These are phyloP conservation scores for Arxiozyma bovina DNA, from an alignment of 1,139 yeast genomes.

Conservation along the genomic window DNA sequence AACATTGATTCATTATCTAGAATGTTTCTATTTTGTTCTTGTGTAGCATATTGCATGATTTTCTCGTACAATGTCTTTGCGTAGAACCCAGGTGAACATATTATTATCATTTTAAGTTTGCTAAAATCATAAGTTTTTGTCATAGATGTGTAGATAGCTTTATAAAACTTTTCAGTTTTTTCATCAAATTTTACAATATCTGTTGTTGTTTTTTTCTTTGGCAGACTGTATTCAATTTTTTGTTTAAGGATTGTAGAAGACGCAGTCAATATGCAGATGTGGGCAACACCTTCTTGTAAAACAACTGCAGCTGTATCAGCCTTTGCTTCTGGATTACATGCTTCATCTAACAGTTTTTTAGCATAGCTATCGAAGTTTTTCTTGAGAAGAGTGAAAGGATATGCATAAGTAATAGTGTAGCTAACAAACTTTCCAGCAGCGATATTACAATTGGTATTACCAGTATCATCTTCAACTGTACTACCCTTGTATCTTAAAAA, in stretches of 20 bases:
- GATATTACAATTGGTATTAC: slow-evolving; percentile 41
- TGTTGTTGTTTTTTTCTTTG: slow-evolving; percentile 73
- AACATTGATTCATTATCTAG: slow-evolving; percentile 59
- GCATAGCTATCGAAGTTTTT: slow-evolving; percentile 75
- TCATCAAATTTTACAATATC: slow-evolving; percentile 76
- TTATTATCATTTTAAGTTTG: slow-evolving; percentile 62
- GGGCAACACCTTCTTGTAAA: slow-evolving; percentile 90
- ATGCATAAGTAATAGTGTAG: slow-evolving; percentile 65
- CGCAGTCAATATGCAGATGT: slow-evolving; percentile 80
- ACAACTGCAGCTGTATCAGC: slow-evolving; percentile 95
- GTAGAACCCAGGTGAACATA: slow-evolving; percentile 91
- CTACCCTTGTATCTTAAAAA: slow-evolving; percentile 74
- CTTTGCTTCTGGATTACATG: slow-evolving; percentile 66
- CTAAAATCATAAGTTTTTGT: slow-evolving; percentile 58
- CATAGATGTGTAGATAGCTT: slow-evolving; percentile 55
- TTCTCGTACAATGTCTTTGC: slow-evolving; percentile 59
- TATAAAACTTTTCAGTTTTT: slow-evolving; percentile 63
- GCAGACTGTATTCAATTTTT: slow-evolving; percentile 75
- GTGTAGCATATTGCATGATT: slow-evolving; percentile 47
- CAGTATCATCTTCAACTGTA: slow-evolving; percentile 54
- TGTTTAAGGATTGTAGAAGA: slow-evolving; percentile 76
- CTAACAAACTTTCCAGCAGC: slow-evolving; percentile 85
- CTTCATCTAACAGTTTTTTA: slow-evolving; percentile 53
- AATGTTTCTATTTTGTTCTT: slow-evolving; percentile 47
- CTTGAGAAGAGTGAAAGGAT: slow-evolving; percentile 61